Evolutionary conservation across 768 basidiomycete genomes (phyloP), one percentile per base, ranked within the genome.

Genomic region (Trametes gibbosa): DNA sequence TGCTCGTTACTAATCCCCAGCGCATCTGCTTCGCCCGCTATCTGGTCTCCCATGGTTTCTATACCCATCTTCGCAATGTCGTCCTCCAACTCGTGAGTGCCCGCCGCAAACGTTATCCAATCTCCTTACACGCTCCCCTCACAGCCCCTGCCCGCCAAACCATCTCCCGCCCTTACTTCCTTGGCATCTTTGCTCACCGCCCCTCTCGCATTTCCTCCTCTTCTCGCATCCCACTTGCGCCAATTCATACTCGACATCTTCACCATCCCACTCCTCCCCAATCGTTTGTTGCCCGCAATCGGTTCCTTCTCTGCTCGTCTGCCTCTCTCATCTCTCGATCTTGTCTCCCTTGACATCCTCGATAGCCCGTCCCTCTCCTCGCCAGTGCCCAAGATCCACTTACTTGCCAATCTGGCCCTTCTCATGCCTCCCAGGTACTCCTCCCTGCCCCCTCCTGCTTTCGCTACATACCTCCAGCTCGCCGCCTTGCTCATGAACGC

Each of bases 181-280:
- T 63, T 88, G n/a, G 69, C 83, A 8, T 64, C 74, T 12, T 77
- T 89, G 14, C 61, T 77, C 16, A 79, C 79, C 0, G 59, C 69
- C 46, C 66, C 82, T 69, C 42, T 80, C 77, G 23, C 72, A 67
- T 12, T 72, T 64, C 67, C 63, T 67, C 64, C 68, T 1, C 52
- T 65, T 43, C 76, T 74, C 63, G 25, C 70, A 6, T 64, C 61
- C 59, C 70, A 76, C 42, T 66, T 87, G 16, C 62, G 71, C 29
- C 66, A 71, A 17, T 65, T 89, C 27, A 63, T 90, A 53, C 67
- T 75, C 16, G 71, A 76, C 59, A 82, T 95, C 54, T 76, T 96
- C 57, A 80, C 86, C 1, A 76, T 95, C 43, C 89, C 90, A 0
- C 74, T 92, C 0, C 79, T 98, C 0, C 92, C 92, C 0, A 88